Base-by-base conservation (phyloP, 148 eudicot species). In the Fagopyrum tataricum region DNA sequence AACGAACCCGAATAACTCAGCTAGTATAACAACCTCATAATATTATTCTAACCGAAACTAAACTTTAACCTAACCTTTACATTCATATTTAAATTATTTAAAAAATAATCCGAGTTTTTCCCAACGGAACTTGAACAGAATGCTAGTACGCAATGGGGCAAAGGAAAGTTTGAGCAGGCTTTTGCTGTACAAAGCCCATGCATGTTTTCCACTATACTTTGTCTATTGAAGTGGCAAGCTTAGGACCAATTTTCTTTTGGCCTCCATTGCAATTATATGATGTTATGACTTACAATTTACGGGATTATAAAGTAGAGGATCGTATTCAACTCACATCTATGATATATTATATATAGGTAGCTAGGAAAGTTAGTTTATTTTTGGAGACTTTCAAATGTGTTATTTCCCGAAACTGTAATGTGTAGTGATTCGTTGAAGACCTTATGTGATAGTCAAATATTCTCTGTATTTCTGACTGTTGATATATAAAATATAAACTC, bases 171-270 rank as follows among this genome's bases (percentile, higher is more conserved):
- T 61, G 67, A 13, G 40, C 67, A 31, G 67, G 67, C 41, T 61
- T 10, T 61, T 26, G 67, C n/a, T 61, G 37, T 61, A 26, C 67
- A 23, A 58, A 61, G 67, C 41, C 67, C 67, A 61, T 61, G 41
- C 42, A 26, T 61, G 67, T 61, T 61, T 26, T 61, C 67, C 67
- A 61, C 67, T 26, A 61, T 61, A 61, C 7, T 61, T 61, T 61
- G 67, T 61, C 67, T 26, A 61, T 61, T 61, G 5, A 61, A 61
- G 67, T 61, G 67, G 40, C 31, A 23, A 26, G 8, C 31, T 24
- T 61, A 31, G 64, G 64, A 23, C 64, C 64, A 23, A 21, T 8
- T 55, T 55, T 20, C 26, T 55, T 55, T 55, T 55, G 61, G 61
- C 10, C 10, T 55, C 61, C 26, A 12, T 17, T 8, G 14, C 55